Percentiles rank a stretch among this genome's conserved stretches.
Conservation (phyloP, 495 filamentous ascomycete genomes). For the Tricharina praecox region DNA sequence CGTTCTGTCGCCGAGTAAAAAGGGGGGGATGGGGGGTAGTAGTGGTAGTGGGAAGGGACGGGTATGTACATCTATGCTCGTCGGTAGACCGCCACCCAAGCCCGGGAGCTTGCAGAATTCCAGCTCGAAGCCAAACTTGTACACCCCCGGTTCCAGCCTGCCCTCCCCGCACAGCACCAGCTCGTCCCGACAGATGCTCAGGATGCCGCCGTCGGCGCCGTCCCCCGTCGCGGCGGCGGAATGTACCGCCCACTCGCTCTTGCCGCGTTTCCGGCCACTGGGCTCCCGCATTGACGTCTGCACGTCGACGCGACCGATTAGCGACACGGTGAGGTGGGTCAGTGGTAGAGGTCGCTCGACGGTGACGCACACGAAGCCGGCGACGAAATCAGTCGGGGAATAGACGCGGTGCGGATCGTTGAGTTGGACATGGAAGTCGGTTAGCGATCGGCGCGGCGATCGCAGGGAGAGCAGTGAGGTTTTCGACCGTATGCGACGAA, state of each 20-base stretch:
- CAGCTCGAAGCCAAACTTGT: slow-evolving; percentile 86
- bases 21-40: slow-evolving; percentile 3
- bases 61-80: slow-evolving; percentile 80
- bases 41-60: too few species aligned
- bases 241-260: slow-evolving; percentile 35
- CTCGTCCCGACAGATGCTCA: slow-evolving; percentile 81
- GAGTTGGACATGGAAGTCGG: slow-evolving; percentile 20
- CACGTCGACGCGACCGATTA: slow-evolving; percentile 71
- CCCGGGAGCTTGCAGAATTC: slow-evolving; percentile 50
- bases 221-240: background rate
- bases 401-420: slow-evolving; percentile 84
- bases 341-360: slow-evolving; percentile 68
- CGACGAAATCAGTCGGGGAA: slow-evolving; percentile 43
- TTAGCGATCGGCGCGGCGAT: background rate
- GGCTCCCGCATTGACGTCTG: slow-evolving; percentile 28
- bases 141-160: slow-evolving; percentile 63
- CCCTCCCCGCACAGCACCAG: slow-evolving; percentile 80
- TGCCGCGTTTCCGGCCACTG: slow-evolving; percentile 29
- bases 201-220: slow-evolving; percentile 43
- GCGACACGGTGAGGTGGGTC: slow-evolving; percentile 72
- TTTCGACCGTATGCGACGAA: background rate
- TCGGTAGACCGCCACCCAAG: slow-evolving; percentile 58
- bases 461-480: background rate
- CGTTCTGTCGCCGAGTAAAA: too few species aligned
- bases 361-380: slow-evolving; percentile 62